Evolutionary conservation across 768 basidiomycete species (phyloP), one percentile per base, ranked within the genome.

Genomic region (Rossbeevera mucosa): DNA sequence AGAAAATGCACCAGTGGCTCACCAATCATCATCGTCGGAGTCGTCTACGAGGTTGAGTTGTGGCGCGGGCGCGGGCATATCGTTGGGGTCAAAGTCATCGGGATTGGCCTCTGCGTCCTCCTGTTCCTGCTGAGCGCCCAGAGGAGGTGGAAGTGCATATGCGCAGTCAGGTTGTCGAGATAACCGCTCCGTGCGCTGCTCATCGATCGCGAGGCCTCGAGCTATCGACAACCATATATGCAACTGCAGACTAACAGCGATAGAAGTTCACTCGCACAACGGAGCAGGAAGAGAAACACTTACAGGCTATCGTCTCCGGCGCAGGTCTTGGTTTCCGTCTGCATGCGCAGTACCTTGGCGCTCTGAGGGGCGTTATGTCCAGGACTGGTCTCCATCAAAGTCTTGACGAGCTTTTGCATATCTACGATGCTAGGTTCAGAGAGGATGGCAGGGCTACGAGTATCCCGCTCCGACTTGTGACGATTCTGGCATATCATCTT

Each of bases 261-360:
- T 7, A 31, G 30, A 14, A 30, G n/a, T n/a, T n/a, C n/a, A n/a
- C n/a, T n/a, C n/a, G n/a, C n/a, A n/a, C n/a, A n/a, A n/a, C n/a
- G n/a, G n/a, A n/a, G n/a, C n/a, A n/a, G n/a, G n/a, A n/a, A n/a
- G 42, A 7, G 9, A 44, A 24, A 9, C 8, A 57, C 78, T 62
- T 57, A 80, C 80, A 69, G 68, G 29, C 77, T 76, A 59, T 81
- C 80, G 46, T 80, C 78, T 0, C 79, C 80, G 8, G 79, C 78
- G 62, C 78, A 80, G 57, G 72, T 72, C 8, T 66, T 69, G 21
- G 61, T 66, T 28, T 71, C 64, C 0, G 65, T 61, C 18, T 67
- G 58, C 56, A 75, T 51, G 21, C 55, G 61, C 41, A 80, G 47
- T 7, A 60, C 55, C 20, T 63, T 66, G 24, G 75, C 74, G 11